These are phyloP conservation scores for Sporothrix curviconia DNA, from an alignment of 2,329 filamentous ascomycete genomes.

Conservation along the genomic window DNA sequence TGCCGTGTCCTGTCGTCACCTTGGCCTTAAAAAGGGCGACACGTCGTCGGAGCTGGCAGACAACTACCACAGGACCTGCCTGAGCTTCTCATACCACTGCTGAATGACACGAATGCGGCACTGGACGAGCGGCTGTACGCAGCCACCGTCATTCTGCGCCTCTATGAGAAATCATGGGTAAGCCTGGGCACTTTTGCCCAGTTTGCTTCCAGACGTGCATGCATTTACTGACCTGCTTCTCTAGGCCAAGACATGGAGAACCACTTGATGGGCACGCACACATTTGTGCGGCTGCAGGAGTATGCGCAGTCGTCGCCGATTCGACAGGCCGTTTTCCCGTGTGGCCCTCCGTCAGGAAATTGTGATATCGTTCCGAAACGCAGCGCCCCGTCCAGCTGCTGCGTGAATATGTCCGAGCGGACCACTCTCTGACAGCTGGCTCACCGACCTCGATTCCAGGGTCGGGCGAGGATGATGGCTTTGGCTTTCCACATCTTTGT, in stretches of 20 bases:
- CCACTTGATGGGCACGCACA: constrained; percentile 12
- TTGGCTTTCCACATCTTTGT: constrained; percentile 9
- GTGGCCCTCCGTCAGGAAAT: constrained; percentile 9
- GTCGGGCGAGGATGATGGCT: neutral
- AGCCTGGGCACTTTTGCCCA: no score
- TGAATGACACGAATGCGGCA: constrained; percentile 4
- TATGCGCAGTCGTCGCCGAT: constrained; percentile 10
- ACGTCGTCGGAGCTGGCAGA: neutral
- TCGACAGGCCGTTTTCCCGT: constrained; percentile 8
- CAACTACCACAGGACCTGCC: constrained; percentile 8
- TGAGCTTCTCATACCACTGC: constrained; percentile 4
- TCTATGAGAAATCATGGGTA: constrained; percentile 11
- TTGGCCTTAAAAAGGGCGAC: constrained; percentile 1
- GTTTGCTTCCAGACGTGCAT: no score
- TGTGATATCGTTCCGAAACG: constrained; percentile 2
- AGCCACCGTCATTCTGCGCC: constrained; percentile 8
- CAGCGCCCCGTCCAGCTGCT: constrained; percentile 11
- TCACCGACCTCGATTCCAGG: neutral
- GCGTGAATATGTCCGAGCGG: constrained; percentile 5
- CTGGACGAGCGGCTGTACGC: constrained; percentile 9
- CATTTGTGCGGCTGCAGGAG: constrained; percentile 10
- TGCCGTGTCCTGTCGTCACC: constrained; percentile 4
- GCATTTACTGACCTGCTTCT: no score
- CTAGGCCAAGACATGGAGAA: constrained; percentile 6
- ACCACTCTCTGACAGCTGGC: neutral